A percentile compares a stretch with the other conserved stretches of the same genome.
phyloP scores from a whole-genome alignment of 2,329 filamentous ascomycete species.

The Stromatinia cepivora region DNA sequence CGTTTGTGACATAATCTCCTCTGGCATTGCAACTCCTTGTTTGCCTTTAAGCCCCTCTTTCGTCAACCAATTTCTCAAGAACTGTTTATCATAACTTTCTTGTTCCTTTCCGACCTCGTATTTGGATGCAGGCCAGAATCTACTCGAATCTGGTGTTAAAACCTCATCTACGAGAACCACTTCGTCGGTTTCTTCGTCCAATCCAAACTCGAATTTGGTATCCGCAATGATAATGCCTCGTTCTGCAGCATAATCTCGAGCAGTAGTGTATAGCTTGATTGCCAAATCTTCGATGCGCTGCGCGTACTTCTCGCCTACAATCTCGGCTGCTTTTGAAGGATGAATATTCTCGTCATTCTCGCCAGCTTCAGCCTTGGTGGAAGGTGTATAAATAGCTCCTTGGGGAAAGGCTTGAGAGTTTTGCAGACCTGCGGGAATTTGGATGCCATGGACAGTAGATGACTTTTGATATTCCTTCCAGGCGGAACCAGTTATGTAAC shows the following conservation, averaged over 20 bases:
- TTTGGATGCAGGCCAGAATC: slow-evolving; percentile 78
- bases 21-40: slow-evolving; percentile 68
- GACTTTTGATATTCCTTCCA: slow-evolving; percentile 67
- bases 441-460: slow-evolving; percentile 66
- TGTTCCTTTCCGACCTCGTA: slow-evolving; percentile 75
- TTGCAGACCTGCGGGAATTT: slow-evolving; percentile 55
- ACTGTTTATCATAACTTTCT: slow-evolving; percentile 88
- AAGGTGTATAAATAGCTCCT: slow-evolving; percentile 63
- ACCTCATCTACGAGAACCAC: slow-evolving; percentile 73
- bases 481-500: slow-evolving; percentile 72
- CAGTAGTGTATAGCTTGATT: slow-evolving; percentile 59
- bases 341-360: slow-evolving; percentile 71
- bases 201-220: slow-evolving; percentile 73
- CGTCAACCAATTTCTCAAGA: slow-evolving; percentile 79
- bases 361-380: slow-evolving; percentile 68
- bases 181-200: slow-evolving; percentile 58
- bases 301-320: slow-evolving; percentile 58
- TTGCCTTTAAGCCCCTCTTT: slow-evolving; percentile 72
- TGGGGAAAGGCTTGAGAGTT: slow-evolving; percentile 62
- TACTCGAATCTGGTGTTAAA: slow-evolving; percentile 75
- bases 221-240: slow-evolving; percentile 71
- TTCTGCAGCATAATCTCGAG: slow-evolving; percentile 53
- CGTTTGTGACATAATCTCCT: slow-evolving; percentile 69
- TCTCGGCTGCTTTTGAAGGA: slow-evolving; percentile 51
- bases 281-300: slow-evolving; percentile 58